Conservation (phyloP, 495 filamentous ascomycete genomes). For the Daldinia vernicosa region DNA sequence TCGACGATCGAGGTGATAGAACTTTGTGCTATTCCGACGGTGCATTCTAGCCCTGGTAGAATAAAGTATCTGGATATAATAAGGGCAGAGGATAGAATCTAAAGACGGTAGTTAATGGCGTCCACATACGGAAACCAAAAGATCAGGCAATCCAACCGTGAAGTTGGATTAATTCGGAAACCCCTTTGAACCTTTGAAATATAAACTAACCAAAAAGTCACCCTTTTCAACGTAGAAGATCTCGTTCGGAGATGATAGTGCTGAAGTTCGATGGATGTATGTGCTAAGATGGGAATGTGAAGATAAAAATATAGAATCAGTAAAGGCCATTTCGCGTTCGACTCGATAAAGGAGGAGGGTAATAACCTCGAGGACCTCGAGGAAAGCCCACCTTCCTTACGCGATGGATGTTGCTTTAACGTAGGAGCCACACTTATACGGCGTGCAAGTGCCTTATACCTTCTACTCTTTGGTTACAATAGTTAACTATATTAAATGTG, state of each 20-base stretch:
- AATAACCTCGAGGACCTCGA: neutral
- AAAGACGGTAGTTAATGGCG: neutral
- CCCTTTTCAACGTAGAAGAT: slow-evolving; percentile 19
- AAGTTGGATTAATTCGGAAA: slow-evolving; percentile 4
- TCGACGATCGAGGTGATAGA: slow-evolving; percentile 62
- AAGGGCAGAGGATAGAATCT: neutral
- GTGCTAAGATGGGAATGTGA: slow-evolving; percentile 36
- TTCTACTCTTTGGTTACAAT: neutral
- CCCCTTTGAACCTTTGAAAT: slow-evolving; percentile 29
- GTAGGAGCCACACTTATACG: neutral
- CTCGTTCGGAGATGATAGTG: slow-evolving; percentile 28
- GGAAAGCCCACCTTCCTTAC: neutral
- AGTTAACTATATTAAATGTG: too few relatives aligned
- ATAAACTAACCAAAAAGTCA: slow-evolving; percentile 38
- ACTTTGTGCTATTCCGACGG: slow-evolving; percentile 44
- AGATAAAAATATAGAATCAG: slow-evolving; percentile 10
- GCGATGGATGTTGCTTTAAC: neutral
- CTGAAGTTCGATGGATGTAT: slow-evolving; percentile 37
- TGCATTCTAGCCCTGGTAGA: slow-evolving; percentile 27
- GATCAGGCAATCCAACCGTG: slow-evolving; percentile 3
- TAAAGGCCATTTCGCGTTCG: neutral
- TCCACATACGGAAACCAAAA: slow-evolving; percentile 4
- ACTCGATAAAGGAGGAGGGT: neutral
- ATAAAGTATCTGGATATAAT: slow-evolving; percentile 5
- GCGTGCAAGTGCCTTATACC: neutral